Evolutionary conservation across 2,329 filamentous ascomycete genomes (phyloP).

Genomic region (Graphiopsis chlorocephala): DNA sequence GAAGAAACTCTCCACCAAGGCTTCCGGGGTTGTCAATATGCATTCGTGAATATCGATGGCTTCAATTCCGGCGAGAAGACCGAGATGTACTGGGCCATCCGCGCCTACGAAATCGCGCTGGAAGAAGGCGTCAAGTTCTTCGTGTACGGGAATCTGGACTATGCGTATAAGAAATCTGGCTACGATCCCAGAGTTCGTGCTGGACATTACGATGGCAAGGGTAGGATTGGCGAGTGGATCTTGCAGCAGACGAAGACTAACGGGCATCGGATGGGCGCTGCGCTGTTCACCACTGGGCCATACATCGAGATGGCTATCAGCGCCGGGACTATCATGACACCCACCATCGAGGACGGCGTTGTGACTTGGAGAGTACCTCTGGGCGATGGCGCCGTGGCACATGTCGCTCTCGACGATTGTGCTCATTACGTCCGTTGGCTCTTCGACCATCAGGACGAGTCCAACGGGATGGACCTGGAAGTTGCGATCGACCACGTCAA

Average conservation of each 20-base stretch:
- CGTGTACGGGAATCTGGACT: slow-evolving; percentile 52
- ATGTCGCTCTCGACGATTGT: slow-evolving; percentile 32
- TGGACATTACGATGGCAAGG: slow-evolving; percentile 50
- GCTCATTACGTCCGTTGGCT: slow-evolving; percentile 31
- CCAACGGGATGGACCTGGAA: slow-evolving; percentile 30
- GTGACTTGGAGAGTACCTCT: slow-evolving; percentile 30
- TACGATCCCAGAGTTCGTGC: slow-evolving; percentile 46
- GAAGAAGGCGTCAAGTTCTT: slow-evolving; percentile 42
- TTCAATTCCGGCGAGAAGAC: slow-evolving; percentile 54
- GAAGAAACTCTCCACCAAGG: slow-evolving; percentile 46
- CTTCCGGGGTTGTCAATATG: slow-evolving; percentile 47
- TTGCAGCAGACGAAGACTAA: slow-evolving; percentile 24
- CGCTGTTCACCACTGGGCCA: slow-evolving; percentile 32
- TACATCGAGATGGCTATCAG: slow-evolving; percentile 33
- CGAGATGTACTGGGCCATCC: slow-evolving; percentile 47
- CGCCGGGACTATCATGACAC: slow-evolving; percentile 24
- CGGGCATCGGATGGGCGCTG: slow-evolving; percentile 28
- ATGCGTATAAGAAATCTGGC: slow-evolving; percentile 46
- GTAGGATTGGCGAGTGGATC: slow-evolving; percentile 34
- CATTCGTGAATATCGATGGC: slow-evolving; percentile 55
- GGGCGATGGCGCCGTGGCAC: slow-evolving; percentile 26
- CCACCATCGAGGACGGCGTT: slow-evolving; percentile 25
- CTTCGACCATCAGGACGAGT: slow-evolving; percentile 27
- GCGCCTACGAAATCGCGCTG: slow-evolving; percentile 38
- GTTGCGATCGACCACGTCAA: slow-evolving; percentile 30